Evolutionary conservation across 2,329 filamentous ascomycete genomes (phyloP).

Genomic region (Verticillium isaacii): DNA sequence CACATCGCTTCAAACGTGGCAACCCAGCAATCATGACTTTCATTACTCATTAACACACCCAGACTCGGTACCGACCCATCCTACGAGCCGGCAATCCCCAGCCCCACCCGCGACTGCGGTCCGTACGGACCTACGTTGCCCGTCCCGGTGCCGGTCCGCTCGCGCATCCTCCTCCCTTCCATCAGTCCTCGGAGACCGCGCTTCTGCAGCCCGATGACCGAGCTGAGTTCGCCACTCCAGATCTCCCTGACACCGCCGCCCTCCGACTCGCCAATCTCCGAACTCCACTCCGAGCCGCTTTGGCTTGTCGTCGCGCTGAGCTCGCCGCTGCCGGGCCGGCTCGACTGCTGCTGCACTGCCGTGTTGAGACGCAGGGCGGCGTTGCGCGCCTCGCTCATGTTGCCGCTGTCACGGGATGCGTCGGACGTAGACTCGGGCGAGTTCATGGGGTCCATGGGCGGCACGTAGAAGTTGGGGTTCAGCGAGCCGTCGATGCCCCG

Average conservation of each 20-base stretch:
- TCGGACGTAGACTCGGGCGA: slow-evolving; percentile 17
- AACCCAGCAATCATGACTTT: not conserved
- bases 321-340: slow-evolving; percentile 40
- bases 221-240: slow-evolving; percentile 78
- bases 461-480: slow-evolving; percentile 59
- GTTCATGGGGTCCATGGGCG: slow-evolving; percentile 37
- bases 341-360: slow-evolving; percentile 23
- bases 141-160: slow-evolving; percentile 51
- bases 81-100: slow-evolving; percentile 48
- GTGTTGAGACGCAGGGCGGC: slow-evolving; percentile 46
- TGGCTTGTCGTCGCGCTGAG: slow-evolving; percentile 45
- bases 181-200: slow-evolving; percentile 85
- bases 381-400: slow-evolving; percentile 22
- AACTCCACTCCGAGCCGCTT: slow-evolving; percentile 53
- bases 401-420: slow-evolving; percentile 7
- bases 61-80: not conserved
- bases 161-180: slow-evolving; percentile 84
- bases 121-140: slow-evolving; percentile 20
- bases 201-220: slow-evolving; percentile 94
- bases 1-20: not conserved
- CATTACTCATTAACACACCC: not conserved
- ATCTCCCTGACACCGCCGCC: slow-evolving; percentile 49
- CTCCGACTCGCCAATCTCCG: slow-evolving; percentile 46
- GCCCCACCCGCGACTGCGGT: slow-evolving; percentile 35
- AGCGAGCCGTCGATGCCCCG: slow-evolving; percentile 68